A percentile compares a stretch with the other conserved stretches of the same genome.
Conservation (phyloP, 139 green algal genomes). For the Coelastrella sp. region DNA sequence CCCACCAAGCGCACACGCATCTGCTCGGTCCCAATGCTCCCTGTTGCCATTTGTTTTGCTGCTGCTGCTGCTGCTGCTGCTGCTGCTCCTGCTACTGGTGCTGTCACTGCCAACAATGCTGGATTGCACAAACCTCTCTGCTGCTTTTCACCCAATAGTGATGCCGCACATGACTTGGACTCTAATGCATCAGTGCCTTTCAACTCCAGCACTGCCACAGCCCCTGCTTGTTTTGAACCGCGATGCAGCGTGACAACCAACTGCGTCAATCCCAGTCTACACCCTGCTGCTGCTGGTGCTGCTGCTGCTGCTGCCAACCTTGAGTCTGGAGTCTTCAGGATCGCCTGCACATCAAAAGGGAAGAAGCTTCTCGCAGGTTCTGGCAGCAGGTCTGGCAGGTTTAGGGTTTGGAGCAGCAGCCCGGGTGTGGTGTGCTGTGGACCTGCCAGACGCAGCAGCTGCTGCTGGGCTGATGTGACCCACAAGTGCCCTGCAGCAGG, state of each 20-base stretch:
- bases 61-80: background rate
- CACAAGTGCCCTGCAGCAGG: slow-evolving; percentile 16
- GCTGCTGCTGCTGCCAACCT: background rate
- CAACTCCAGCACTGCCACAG: slow-evolving; percentile 5
- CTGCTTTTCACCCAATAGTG: no score
- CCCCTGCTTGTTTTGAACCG: background rate
- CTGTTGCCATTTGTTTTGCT: background rate
- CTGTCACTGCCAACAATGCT: no score
- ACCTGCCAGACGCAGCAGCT: slow-evolving; percentile 18
- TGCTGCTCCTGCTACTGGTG: background rate
- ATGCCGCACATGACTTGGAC: no score
- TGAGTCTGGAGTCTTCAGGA: background rate
- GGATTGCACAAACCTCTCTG: no score
- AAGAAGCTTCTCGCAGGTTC: background rate
- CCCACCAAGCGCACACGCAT: background rate
- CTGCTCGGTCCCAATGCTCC: background rate
- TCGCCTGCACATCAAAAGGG: slow-evolving; percentile 13
- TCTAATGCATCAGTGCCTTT: background rate
- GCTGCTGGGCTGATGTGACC: background rate
- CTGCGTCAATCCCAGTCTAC: background rate
- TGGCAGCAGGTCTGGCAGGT: slow-evolving; percentile 12
- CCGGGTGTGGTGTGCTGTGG: background rate
- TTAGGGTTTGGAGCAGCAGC: slow-evolving; percentile 8
- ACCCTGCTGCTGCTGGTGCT: background rate
- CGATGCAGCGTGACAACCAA: background rate